Percentiles rank a stretch among this genome's conserved stretches.
Conservation (phyloP, 2,329 filamentous ascomycete genomes). For the Neonectria magnoliae region DNA sequence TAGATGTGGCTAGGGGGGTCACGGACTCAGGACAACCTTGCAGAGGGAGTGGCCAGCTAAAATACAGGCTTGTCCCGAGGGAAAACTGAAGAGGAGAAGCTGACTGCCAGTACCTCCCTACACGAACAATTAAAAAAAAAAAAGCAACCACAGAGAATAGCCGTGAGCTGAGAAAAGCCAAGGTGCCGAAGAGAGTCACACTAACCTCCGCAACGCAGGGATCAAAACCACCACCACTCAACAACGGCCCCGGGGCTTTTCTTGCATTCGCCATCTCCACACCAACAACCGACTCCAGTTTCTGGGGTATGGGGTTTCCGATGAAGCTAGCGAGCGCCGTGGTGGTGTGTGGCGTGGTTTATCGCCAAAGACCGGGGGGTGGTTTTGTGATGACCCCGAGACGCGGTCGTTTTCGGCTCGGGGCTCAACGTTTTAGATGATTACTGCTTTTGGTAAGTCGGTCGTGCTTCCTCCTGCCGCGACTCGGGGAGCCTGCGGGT, state of each 20-base stretch:
- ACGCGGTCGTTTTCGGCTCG: too few relatives aligned
- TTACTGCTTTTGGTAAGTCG: background rate
- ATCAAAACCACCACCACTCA: background rate
- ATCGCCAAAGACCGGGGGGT: too few relatives aligned
- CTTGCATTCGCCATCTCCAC: conserved; percentile 4
- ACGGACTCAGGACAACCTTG: background rate
- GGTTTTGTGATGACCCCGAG: too few relatives aligned
- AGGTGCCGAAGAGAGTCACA: background rate
- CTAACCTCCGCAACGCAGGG: background rate
- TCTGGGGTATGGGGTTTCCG: conserved; percentile 12
- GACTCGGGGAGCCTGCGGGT: background rate
- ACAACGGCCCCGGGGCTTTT: background rate
- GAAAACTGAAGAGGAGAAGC: background rate
- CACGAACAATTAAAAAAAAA: too few relatives aligned
- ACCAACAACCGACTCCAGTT: conserved; percentile 16
- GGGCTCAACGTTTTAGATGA: background rate
- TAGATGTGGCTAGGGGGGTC: background rate
- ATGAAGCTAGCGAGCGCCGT: too few relatives aligned
- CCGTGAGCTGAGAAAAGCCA: too few relatives aligned
- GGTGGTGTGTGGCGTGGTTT: too few relatives aligned
- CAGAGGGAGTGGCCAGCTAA: too few relatives aligned
- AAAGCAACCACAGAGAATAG: too few relatives aligned
- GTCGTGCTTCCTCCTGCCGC: background rate
- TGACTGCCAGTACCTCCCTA: too few relatives aligned
- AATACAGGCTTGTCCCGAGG: background rate